A percentile compares a stretch with the other conserved stretches of the same genome.
These are phyloP conservation scores for Candida tammaniensis DNA, from an alignment of 805 yeast genomes.

Conservation along the genomic window DNA sequence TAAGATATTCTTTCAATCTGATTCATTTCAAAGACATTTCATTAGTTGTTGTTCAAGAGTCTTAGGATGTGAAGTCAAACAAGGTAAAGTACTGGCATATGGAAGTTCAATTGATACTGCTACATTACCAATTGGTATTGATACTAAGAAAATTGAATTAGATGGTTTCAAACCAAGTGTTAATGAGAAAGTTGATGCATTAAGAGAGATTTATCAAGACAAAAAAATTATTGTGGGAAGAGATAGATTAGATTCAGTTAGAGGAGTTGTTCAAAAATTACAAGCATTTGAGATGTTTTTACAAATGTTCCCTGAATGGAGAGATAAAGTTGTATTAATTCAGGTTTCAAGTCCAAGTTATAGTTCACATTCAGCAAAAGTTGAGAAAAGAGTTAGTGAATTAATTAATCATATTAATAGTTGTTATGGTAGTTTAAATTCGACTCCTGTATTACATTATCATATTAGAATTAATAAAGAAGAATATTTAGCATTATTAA, in stretches of 20 bases:
- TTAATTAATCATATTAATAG: constrained; percentile 80
- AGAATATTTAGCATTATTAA: constrained; percentile 82
- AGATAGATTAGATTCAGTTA: constrained; percentile 85
- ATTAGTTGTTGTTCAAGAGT: constrained; percentile 86
- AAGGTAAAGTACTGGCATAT: constrained; percentile 61
- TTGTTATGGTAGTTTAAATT: constrained; percentile 76
- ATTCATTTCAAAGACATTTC: constrained; percentile 86
- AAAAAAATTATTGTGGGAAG: constrained; percentile 88
- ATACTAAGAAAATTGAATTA: constrained; percentile 61
- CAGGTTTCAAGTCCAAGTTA: constrained; percentile 87
- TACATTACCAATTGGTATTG: constrained; percentile 87
- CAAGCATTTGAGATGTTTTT: constrained; percentile 88
- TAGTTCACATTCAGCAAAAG: constrained; percentile 50
- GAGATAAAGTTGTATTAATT: constrained; percentile 78
- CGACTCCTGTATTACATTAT: constrained; percentile 87
- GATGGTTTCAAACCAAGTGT: constrained; percentile 53
- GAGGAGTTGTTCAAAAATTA: constrained; percentile 91
- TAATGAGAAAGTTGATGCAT: constrained; percentile 61
- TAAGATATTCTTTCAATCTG: constrained; percentile 81
- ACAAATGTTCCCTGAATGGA: constrained; percentile 91
- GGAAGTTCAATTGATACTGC: constrained; percentile 75
- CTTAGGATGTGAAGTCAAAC: constrained; percentile 71
- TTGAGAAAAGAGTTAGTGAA: constrained; percentile 82
- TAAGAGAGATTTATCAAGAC: constrained; percentile 59
- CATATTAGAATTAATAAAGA: constrained; percentile 85